phyloP scores from a whole-genome alignment of 495 filamentous ascomycete genomes.

The Penicillium daleae region DNA sequence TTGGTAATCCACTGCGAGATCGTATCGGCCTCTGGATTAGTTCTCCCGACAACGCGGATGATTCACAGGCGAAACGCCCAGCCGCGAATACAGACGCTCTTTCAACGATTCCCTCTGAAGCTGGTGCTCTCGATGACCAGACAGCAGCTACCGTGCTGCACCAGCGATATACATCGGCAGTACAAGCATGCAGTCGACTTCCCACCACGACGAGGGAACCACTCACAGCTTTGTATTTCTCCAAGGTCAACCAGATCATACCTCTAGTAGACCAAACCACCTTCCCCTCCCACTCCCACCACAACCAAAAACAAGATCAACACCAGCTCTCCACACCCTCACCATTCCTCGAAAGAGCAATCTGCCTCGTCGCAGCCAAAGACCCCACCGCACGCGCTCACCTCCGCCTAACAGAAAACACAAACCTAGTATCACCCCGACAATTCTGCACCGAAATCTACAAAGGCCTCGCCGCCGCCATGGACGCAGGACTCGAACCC shows the following conservation, averaged over 20 bases:
- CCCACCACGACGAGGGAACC: constrained; percentile 30
- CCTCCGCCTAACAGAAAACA: constrained; percentile 35
- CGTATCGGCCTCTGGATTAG: constrained; percentile 52
- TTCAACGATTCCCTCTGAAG: background rate
- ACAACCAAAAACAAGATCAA: too few relatives aligned
- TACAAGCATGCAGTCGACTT: constrained; percentile 36
- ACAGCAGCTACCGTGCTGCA: constrained; percentile 33
- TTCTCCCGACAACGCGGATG: constrained; percentile 27
- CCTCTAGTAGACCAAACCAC: constrained; percentile 42
- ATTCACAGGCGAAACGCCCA: constrained; percentile 6
- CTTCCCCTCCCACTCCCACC: constrained; percentile 24
- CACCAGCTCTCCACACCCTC: too few relatives aligned
- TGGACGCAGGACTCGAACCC: constrained; percentile 45
- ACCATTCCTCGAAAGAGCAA: constrained; percentile 43
- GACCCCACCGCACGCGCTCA: constrained; percentile 36
- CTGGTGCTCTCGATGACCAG: constrained; percentile 19
- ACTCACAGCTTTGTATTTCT: constrained; percentile 38
- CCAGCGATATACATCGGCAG: constrained; percentile 33
- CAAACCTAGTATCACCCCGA: constrained; percentile 31
- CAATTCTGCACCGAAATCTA: constrained; percentile 46
- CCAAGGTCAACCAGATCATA: constrained; percentile 39
- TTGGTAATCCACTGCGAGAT: constrained; percentile 39
- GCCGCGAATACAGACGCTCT: constrained; percentile 4
- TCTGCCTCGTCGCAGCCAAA: constrained; percentile 53
- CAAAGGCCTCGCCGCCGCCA: constrained; percentile 40